These are phyloP conservation scores for Leucosporidium scottii DNA, from an alignment of 768 basidiomycete genomes.

Conservation along the genomic window DNA sequence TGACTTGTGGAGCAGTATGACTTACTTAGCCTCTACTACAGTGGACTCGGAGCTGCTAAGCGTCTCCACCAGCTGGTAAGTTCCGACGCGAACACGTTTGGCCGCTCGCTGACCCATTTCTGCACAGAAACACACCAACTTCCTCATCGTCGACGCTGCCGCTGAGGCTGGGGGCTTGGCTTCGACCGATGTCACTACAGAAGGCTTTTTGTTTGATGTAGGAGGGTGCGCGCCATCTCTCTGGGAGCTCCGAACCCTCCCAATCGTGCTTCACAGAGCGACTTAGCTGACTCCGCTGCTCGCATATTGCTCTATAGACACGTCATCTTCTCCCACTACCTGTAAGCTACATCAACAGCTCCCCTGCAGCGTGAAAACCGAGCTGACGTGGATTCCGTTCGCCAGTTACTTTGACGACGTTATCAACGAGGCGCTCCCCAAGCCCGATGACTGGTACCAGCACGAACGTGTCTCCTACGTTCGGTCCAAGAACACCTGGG, in stretches of 20 bases:
- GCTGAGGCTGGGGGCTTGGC: slow-evolving; percentile 43
- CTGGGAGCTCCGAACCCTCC: background rate
- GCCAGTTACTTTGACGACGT: slow-evolving; percentile 42
- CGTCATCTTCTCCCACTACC: slow-evolving; percentile 46
- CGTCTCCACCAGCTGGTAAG: slow-evolving; percentile 42
- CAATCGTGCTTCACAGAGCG: background rate
- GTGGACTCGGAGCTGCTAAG: slow-evolving; percentile 45
- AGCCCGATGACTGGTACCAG: slow-evolving; percentile 43
- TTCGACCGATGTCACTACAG: slow-evolving; percentile 41
- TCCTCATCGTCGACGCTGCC: slow-evolving; percentile 40
- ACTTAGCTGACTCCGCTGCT: background rate
- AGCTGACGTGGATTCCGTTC: background rate
- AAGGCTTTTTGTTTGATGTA: slow-evolving; percentile 46
- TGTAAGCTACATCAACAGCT: slow-evolving; percentile 6
- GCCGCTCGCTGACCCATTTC: background rate
- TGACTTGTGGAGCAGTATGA: no score
- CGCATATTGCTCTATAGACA: slow-evolving; percentile 35
- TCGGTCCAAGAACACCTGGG: slow-evolving; percentile 41
- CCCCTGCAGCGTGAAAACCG: no score
- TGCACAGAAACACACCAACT: slow-evolving; percentile 36
- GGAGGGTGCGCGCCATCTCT: slow-evolving; percentile 29
- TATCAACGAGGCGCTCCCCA: slow-evolving; percentile 43
- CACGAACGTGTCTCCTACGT: slow-evolving; percentile 46
- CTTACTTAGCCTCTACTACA: no score
- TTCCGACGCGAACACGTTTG: background rate